Evolutionary conservation across 768 basidiomycete species (phyloP), one percentile per base, ranked within the genome.

Genomic region (Hirschioporus abietinus): DNA sequence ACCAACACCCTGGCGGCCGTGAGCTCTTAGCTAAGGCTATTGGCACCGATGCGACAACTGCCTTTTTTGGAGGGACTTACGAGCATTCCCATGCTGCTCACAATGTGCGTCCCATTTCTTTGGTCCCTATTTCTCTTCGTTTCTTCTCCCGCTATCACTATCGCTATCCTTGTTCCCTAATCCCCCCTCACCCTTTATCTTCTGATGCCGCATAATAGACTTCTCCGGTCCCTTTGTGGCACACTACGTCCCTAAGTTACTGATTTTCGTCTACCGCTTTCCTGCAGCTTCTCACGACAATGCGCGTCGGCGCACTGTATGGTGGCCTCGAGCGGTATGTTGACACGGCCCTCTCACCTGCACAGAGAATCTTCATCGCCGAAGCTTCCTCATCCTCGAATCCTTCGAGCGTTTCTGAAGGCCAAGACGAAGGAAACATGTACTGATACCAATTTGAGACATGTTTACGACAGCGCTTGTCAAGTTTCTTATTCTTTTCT

Each of bases 41-140:
- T 18, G 94, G 93, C n/a, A 89, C 87, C 72, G 93, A 96, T 69
- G 88, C 91, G 74, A 94, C 93, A 0, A 83, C 89, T 0, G 84
- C 91, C 1, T 96, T 96, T 80, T 92, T 89, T 74, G 95, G 95
- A 4, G 93, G 93, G 25, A 80, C 90, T 1, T 92, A 93, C 75
- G 83, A 86, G 27, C 92, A 95, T 73, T 91, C 90, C 8, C 90
- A 92, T 74, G 92, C 91, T 7, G 92, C 92, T 12, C 88, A 90
- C 74, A 91, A 91, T 69, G 88, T 88, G 73, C 68, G 86, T 77
- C 63, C 15, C 8, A 18, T 62, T 66, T 65, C 30, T 63, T 62
- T 1, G 52, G 12, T 63, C 61, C 62, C 7, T 30, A 60, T 23
- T 17, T 61, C 60, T 34, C 23, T 25, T 12, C 12, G 15, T 52